These are phyloP conservation scores for Parasarocladium wereldwijsianum DNA, from an alignment of 2,329 filamentous ascomycete species.

Conservation along the genomic window DNA sequence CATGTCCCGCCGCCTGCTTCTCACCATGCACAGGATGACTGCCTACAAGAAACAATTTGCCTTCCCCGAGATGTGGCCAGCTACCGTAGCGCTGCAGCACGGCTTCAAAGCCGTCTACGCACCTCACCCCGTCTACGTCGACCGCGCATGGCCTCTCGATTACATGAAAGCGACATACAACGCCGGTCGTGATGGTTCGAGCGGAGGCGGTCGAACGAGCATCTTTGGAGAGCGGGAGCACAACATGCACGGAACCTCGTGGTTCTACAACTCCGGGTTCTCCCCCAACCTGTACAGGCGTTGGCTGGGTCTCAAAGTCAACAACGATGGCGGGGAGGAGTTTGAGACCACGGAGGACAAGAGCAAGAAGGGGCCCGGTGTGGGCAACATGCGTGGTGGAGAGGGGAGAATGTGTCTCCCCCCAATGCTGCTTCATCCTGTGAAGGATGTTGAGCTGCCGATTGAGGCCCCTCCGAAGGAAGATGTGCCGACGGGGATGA, in stretches of 20 bases:
- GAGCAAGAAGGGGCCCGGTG: constrained; percentile 31
- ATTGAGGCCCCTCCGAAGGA: constrained; percentile 40
- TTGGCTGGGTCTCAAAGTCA: constrained; percentile 73
- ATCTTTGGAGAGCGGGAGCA: constrained; percentile 77
- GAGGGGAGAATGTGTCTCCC: constrained; percentile 85
- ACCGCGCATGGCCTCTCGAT: constrained; percentile 69
- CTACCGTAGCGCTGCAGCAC: constrained; percentile 75
- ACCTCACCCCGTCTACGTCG: constrained; percentile 78
- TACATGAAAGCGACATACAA: constrained; percentile 74
- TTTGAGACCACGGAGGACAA: constrained; percentile 48
- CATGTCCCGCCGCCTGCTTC: constrained; percentile 64
- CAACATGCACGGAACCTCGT: constrained; percentile 74
- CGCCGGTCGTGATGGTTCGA: constrained; percentile 57
- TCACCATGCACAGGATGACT: constrained; percentile 85
- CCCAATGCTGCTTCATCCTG: constrained; percentile 76
- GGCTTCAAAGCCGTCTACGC: constrained; percentile 86
- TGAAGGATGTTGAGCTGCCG: constrained; percentile 60
- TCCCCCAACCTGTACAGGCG: constrained; percentile 66
- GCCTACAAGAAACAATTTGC: constrained; percentile 73
- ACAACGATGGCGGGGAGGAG: constrained; percentile 65
- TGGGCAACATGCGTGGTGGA: constrained; percentile 44
- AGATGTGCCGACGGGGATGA: constrained; percentile 31
- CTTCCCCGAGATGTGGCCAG: constrained; percentile 95
- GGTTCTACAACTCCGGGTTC: constrained; percentile 85
- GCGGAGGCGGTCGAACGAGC: constrained; percentile 56